Conservation (phyloP, 2,329 filamentous ascomycete species). For the Colletotrichum filicis region DNA sequence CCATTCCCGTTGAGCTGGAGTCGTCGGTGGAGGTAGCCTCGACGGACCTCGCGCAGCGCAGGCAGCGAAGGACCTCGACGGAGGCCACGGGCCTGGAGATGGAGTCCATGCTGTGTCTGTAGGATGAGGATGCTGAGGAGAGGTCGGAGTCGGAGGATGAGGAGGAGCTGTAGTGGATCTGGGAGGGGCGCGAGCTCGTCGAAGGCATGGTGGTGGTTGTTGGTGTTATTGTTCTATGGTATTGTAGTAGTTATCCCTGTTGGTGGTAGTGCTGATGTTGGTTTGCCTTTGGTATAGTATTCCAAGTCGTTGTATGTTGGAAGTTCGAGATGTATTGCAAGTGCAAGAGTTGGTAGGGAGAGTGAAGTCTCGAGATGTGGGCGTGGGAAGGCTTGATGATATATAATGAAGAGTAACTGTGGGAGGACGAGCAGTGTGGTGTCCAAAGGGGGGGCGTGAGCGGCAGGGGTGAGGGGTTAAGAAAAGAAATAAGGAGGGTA, state of each 20-base stretch:
- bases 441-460: constrained; percentile 1
- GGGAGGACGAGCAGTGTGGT: constrained; percentile 13
- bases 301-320: neutral
- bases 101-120: constrained; percentile 62
- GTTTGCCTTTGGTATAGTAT: neutral
- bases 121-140: constrained; percentile 49
- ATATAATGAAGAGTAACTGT: constrained; percentile 27
- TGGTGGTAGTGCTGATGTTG: neutral
- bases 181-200: constrained; percentile 46
- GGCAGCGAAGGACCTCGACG: constrained; percentile 71
- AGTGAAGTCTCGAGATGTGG: neutral
- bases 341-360: constrained; percentile 1
- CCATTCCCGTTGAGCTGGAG: constrained; percentile 68
- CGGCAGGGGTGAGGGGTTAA: constrained; percentile 14
- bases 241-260: neutral
- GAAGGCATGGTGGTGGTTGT: constrained; percentile 42
- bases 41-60: constrained; percentile 69
- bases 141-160: constrained; percentile 56
- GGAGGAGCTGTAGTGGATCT: constrained; percentile 51
- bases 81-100: constrained; percentile 57
- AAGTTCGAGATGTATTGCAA: constrained; percentile 7
- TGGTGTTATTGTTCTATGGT: neutral
- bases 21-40: constrained; percentile 72
- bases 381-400: constrained; percentile 32
- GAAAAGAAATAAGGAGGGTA: constrained; percentile 27